Evolutionary conservation across 1,139 yeast species (phyloP).

Genomic region (Debaryomycetaceae sp.): DNA sequence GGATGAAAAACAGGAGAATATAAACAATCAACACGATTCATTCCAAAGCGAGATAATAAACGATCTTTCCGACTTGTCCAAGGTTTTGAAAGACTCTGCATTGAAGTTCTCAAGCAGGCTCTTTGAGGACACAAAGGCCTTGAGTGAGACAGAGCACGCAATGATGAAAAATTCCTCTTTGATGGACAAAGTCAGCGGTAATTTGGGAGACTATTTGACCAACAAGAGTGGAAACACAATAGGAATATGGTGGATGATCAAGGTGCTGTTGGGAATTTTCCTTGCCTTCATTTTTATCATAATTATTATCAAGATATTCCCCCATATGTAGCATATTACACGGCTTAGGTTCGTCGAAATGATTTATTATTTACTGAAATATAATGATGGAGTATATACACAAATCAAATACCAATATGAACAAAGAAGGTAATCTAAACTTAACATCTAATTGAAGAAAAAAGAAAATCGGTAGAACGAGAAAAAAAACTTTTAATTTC

Average conservation of each 20-base stretch:
- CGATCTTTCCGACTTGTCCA: conserved; percentile 37
- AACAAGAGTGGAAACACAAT: conserved; percentile 41
- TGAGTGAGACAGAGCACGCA: conserved; percentile 36
- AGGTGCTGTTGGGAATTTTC: conserved; percentile 21
- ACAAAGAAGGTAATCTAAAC: not conserved
- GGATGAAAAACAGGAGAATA: conserved; percentile 7
- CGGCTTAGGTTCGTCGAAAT: not conserved
- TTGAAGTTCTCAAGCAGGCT: conserved; percentile 31
- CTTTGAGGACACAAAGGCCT: conserved; percentile 33
- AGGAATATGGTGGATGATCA: conserved; percentile 33
- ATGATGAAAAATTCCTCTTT: conserved; percentile 33
- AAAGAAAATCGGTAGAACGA: not conserved
- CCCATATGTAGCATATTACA: conserved; percentile 16
- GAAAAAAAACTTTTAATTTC: not conserved
- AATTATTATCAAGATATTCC: conserved; percentile 24
- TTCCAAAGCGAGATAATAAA: conserved; percentile 39
- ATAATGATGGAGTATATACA: not conserved
- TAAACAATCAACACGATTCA: conserved; percentile 34
- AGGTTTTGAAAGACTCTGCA: conserved; percentile 36
- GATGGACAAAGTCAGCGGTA: conserved; percentile 36
- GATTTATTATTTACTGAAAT: not conserved
- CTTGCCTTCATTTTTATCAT: conserved; percentile 26
- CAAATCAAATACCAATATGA: not conserved
- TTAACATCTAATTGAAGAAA: not conserved
- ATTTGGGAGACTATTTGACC: conserved; percentile 32